These are phyloP conservation scores for Candida namnaoensis DNA, from an alignment of 805 yeast genomes.

Conservation along the genomic window DNA sequence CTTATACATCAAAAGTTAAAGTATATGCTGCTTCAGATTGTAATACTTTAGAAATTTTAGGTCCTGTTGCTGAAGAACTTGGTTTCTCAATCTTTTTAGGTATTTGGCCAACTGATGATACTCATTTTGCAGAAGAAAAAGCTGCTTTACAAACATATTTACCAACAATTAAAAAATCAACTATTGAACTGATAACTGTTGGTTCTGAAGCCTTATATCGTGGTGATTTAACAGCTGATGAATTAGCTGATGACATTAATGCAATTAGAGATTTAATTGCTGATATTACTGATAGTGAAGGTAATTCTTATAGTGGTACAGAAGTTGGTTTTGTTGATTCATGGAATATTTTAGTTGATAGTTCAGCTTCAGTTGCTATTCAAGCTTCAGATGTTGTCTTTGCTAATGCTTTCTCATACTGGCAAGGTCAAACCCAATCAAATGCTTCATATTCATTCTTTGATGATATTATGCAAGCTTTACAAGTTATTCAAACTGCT, in stretches of 20 bases:
- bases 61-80: constrained; percentile 76
- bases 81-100: constrained; percentile 78
- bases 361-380: constrained; percentile 60
- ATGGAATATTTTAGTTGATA: constrained; percentile 88
- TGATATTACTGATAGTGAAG: constrained; percentile 68
- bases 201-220: constrained; percentile 97
- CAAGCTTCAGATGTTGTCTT: constrained; percentile 76
- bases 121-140: constrained; percentile 70
- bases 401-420: constrained; percentile 96
- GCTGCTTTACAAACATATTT: constrained; percentile 60
- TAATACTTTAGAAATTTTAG: constrained; percentile 75
- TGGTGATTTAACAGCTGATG: constrained; percentile 68
- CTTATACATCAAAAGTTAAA: constrained; percentile 60
- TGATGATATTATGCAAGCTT: constrained; percentile 96
- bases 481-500: constrained; percentile 75
- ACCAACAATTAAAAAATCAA: constrained; percentile 60
- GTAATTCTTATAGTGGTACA: constrained; percentile 59
- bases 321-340: constrained; percentile 95
- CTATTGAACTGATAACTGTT: constrained; percentile 73
- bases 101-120: constrained; percentile 88
- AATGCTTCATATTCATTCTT: constrained; percentile 89
- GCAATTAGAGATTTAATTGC: constrained; percentile 52
- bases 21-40: constrained; percentile 93
- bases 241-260: constrained; percentile 60
- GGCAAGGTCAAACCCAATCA: constrained; percentile 90